Base-by-base conservation (phyloP, 2,329 filamentous ascomycete genomes). In the Fusarium sp. region DNA sequence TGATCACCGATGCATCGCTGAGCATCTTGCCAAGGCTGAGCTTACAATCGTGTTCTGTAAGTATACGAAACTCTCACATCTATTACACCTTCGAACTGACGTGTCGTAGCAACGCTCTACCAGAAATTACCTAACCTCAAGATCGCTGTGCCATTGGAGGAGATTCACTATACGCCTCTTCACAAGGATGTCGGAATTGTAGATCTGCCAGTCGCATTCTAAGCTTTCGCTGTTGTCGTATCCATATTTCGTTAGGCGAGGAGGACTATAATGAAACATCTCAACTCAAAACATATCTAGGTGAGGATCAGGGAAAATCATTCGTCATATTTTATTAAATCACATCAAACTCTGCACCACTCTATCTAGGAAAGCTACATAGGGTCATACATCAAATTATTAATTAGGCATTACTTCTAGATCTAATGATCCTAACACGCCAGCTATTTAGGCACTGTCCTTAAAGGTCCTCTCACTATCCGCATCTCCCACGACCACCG, bases 1-100 rank as follows among this genome's bases (percentile, higher is more conserved):
- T 2, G 76, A 80, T 15, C 85, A 86, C 70, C 76, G 83, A 27
- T 86, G 85, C 71, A 78, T 85, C 27, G 84, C 83, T 5, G 84
- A 86, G 70, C 78, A 78, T 53, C 74, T 86, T 13, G 81, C 84
- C 8, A 70, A 70, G 42, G 20, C 67, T n/a, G 66, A 70, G 11
- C 52, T 70, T 1, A 49, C 48, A 14, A 70, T 48, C 12, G 67
- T 62, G 10, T 70, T 70, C 41, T 37, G 60, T 70, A 52, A 1
- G 52, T 48, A 7, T 27, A 17, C 11, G 12, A 7, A 0, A 3
- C 12, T 4, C 23, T 18, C 17, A 15, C 2, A 3, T 3, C 10
- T 18, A 8, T 3, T 2, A 3, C 7, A 3, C 3, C 3, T 11
- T 5, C 9, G 26, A 2, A 42, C 35, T 38, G 17, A 37, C 8